Percentiles rank a stretch among this genome's conserved stretches.
phyloP scores from a whole-genome alignment of 106 monocot genomes.

The Dioscorea dumetorum region DNA sequence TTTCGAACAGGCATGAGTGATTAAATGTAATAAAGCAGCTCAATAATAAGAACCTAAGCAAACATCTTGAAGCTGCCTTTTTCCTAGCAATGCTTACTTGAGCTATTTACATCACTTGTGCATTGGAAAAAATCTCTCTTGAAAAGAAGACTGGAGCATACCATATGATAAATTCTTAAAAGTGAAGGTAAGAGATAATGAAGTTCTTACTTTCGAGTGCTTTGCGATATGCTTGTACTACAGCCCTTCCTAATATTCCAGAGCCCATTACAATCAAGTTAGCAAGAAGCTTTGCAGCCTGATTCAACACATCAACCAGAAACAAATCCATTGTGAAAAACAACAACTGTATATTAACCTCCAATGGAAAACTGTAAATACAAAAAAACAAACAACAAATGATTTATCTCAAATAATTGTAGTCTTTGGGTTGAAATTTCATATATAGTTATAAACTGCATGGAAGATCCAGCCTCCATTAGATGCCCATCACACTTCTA shows the following conservation, averaged over 20 bases:
- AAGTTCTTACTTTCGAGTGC: slow-evolving; percentile 2
- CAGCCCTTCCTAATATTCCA: slow-evolving; percentile 1
- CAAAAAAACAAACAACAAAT: no score
- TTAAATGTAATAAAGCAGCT: no score
- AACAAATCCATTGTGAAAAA: no score
- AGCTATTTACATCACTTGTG: neutral
- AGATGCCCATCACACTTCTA: no score
- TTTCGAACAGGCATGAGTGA: no score
- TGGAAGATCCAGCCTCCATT: no score
- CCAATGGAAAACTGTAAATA: no score
- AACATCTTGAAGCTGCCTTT: neutral
- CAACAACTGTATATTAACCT: no score
- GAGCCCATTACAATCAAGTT: slow-evolving; percentile 4
- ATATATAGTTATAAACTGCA: no score
- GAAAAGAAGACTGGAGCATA: neutral
- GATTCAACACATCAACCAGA: neutral
- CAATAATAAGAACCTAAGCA: no score
- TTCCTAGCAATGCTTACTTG: neutral
- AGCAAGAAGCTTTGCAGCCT: slow-evolving; percentile 5
- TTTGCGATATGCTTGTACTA: slow-evolving; percentile 1
- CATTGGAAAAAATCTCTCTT: neutral
- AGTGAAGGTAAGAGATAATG: neutral
- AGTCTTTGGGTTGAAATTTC: no score
- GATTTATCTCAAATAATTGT: no score
- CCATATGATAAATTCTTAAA: neutral